Conservation (phyloP, 1,139 yeast species). For the Candida tropicalis region DNA sequence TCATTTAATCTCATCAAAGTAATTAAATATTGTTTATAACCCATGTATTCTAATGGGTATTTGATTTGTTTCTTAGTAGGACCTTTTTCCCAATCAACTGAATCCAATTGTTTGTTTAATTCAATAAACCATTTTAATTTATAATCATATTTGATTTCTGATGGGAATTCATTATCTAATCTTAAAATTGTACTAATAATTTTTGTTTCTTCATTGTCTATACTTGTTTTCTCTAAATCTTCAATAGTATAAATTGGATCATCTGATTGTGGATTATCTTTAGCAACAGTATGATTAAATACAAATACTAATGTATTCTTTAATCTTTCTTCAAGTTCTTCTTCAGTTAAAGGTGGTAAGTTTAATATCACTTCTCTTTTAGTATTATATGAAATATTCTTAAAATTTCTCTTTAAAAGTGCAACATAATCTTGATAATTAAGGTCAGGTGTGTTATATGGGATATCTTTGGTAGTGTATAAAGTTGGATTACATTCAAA, state of each 20-base stretch:
- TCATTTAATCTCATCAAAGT: constrained; percentile 41
- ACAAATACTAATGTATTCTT: constrained; percentile 41
- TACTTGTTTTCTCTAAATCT: constrained; percentile 21
- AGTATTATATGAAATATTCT: constrained; percentile 23
- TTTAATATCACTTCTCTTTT: constrained; percentile 20
- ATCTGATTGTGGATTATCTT: constrained; percentile 16
- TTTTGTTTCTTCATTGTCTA: constrained; percentile 28
- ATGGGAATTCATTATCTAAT: constrained; percentile 34
- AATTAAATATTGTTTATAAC: constrained; percentile 31
- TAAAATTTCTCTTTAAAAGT: constrained; percentile 27
- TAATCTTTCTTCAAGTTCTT: constrained; percentile 27
- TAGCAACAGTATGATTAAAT: constrained; percentile 38
- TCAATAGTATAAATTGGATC: constrained; percentile 23
- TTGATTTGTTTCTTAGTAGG: constrained; percentile 12
- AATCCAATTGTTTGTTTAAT: constrained; percentile 14
- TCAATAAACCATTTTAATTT: constrained; percentile 30
- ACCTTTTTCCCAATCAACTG: constrained; percentile 12
- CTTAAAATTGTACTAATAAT: constrained; percentile 33
- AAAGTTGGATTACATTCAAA: constrained; percentile 20
- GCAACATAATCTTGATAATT: constrained; percentile 11
- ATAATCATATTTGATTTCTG: constrained; percentile 32
- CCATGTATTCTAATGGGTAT: constrained; percentile 20
- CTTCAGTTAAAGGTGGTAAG: constrained; percentile 11
- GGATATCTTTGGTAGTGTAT: constrained; percentile 8
- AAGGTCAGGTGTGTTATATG: constrained; percentile 14